Evolutionary conservation across 2,329 filamentous ascomycete genomes (phyloP).

Genomic region (Neobulgaria alba): DNA sequence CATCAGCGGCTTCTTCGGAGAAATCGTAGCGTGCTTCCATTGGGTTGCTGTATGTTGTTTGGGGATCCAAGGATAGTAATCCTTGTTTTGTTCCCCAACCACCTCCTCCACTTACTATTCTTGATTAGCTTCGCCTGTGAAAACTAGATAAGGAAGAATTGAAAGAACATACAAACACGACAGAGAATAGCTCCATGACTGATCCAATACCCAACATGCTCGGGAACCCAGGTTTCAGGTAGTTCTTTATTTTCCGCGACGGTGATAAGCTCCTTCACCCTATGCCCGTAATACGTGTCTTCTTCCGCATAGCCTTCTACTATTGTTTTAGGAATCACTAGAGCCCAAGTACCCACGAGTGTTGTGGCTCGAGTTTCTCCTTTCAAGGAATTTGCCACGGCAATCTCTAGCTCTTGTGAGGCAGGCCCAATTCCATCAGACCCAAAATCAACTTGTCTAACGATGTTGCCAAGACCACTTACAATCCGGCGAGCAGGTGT

Average conservation of each 20-base stretch:
- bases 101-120: slow-evolving; percentile 65
- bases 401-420: slow-evolving; percentile 61
- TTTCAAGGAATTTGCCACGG: slow-evolving; percentile 51
- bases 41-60: slow-evolving; percentile 42
- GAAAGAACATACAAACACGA: slow-evolving; percentile 24
- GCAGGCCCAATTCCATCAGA: slow-evolving; percentile 45
- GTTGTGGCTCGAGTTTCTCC: slow-evolving; percentile 19
- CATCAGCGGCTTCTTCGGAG: slow-evolving; percentile 20
- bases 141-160: not conserved
- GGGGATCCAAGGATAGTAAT: slow-evolving; percentile 68
- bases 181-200: slow-evolving; percentile 20
- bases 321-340: slow-evolving; percentile 52
- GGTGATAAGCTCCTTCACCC: not conserved
- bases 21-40: slow-evolving; percentile 48
- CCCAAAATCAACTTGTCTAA: slow-evolving; percentile 49
- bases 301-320: not conserved
- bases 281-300: no score
- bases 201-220: slow-evolving; percentile 18
- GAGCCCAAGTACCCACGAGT: slow-evolving; percentile 62
- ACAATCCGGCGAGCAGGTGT: slow-evolving; percentile 54
- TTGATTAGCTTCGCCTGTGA: slow-evolving; percentile 8
- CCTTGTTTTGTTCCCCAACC: slow-evolving; percentile 79
- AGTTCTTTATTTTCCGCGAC: not conserved
- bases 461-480: slow-evolving; percentile 69
- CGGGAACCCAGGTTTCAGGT: not conserved